Conservation (phyloP, 2,329 filamentous ascomycete species). For the Davidsoniella eucalypti region DNA sequence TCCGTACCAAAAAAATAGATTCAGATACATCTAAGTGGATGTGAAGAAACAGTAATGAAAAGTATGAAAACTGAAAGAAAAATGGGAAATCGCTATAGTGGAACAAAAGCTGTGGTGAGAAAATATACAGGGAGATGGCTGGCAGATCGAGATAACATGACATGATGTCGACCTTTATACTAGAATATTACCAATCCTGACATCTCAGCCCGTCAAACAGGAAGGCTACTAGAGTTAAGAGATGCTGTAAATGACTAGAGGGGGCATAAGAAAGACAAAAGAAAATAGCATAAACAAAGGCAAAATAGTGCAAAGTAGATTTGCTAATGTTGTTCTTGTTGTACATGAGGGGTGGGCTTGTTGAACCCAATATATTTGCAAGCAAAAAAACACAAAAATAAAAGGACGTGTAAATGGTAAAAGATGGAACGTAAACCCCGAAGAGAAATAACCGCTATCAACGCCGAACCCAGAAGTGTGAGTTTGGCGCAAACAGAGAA, state of each 20-base stretch:
- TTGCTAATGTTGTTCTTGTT: neutral
- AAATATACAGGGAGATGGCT: no score
- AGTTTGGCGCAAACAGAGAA: no score
- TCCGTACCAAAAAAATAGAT: no score
- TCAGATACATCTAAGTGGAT: no score
- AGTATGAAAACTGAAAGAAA: neutral
- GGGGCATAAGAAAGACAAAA: neutral
- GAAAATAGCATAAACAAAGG: neutral
- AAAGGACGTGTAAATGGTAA: neutral
- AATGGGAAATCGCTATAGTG: neutral
- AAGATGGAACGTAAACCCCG: neutral
- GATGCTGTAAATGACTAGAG: no score
- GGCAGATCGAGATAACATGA: no score
- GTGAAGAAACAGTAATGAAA: neutral
- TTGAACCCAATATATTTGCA: neutral
- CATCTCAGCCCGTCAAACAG: no score
- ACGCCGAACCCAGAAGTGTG: no score
- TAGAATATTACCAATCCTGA: no score
- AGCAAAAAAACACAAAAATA: neutral
- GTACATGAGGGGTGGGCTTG: neutral
- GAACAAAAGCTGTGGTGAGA: neutral
- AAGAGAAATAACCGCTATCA: neutral
- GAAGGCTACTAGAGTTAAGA: no score
- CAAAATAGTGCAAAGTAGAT: neutral
- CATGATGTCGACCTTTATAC: neutral